These are phyloP conservation scores for Pseudomonodictys pantanalensis DNA, from an alignment of 495 filamentous ascomycete species.

Conservation along the genomic window DNA sequence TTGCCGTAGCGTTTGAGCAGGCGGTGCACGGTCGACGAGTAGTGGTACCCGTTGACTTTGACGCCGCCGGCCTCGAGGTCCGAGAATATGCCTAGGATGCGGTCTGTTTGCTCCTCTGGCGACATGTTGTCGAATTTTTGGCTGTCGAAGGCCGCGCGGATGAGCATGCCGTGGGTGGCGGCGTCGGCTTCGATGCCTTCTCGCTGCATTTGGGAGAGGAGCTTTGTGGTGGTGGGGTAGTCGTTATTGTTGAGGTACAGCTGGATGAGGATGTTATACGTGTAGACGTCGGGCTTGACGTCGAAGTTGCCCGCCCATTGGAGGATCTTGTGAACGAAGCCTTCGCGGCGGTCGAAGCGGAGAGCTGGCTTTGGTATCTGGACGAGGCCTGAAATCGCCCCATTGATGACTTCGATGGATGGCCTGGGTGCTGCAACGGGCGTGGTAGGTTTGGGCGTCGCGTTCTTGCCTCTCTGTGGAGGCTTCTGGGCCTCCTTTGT, in stretches of 20 bases:
- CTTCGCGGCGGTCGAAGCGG: conserved; percentile 35
- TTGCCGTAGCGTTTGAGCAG: conserved; percentile 51
- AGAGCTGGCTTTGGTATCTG: conserved; percentile 24
- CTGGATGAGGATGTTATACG: conserved; percentile 67
- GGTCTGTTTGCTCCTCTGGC: conserved; percentile 39
- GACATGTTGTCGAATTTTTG: conserved; percentile 28
- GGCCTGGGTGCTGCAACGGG: conserved; percentile 52
- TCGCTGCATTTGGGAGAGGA: conserved; percentile 52
- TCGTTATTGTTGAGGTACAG: conserved; percentile 50
- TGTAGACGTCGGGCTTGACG: conserved; percentile 58
- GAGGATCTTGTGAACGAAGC: conserved; percentile 49
- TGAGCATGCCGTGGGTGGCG: conserved; percentile 54
- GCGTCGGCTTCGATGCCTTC: conserved; percentile 49
- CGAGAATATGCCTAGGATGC: conserved; percentile 47
- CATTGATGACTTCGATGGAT: conserved; percentile 63
- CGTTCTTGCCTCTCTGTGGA: not conserved
- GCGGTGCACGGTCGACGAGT: conserved; percentile 61
- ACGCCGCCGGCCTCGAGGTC: conserved; percentile 56
- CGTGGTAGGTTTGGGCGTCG: not conserved
- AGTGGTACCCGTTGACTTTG: conserved; percentile 54
- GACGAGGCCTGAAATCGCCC: conserved; percentile 52
- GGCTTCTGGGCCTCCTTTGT: not conserved
- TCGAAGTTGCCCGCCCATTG: conserved; percentile 56
- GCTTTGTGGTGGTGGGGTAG: conserved; percentile 37
- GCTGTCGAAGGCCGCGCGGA: conserved; percentile 49